Evolutionary conservation across 768 basidiomycete genomes (phyloP), one percentile per base, ranked within the genome.

Genomic region (Hygrocybe coccinea): DNA sequence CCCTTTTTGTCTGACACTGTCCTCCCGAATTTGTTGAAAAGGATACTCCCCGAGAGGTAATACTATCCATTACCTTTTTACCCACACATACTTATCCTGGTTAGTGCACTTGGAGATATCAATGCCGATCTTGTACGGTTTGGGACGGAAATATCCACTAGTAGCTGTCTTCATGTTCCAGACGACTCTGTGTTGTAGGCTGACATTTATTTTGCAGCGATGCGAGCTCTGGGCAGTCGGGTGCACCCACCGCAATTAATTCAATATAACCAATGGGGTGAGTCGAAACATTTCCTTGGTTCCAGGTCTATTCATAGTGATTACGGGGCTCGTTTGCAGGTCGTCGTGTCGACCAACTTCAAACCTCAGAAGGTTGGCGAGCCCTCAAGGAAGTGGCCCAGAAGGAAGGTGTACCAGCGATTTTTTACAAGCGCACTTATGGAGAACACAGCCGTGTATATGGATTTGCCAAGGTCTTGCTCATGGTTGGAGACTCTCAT

Each of bases 211-310:
- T 9, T 41, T 46, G 19, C 52, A 88, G 86, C 68, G n/a, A 73
- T 87, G 46, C 81, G 84, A 19, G 68, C 72, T 1, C 65, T 87
- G 45, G 75, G 74, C n/a, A 65, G 67, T 22, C 76, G 74, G 19
- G 71, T 78, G 1, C 64, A 68, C 2, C 79, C 79, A 17, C 84
- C 86, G 0, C 72, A 66, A 9, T 67, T 91, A 19, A 75, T 75
- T 0, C 89, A 90, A 66, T 91, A 88, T 63, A 76, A 89, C 61
- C 83, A 88, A 59, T 90, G 83, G 84, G 88, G 88, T 0, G 63
- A 67, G 46, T 8, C n/a, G 5, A 46, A 19, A 21, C 2, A 12
- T 46, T 22, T 21, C 15, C 19, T 37, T 17, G 19, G n/a, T 7
- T 35, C 15, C 25, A 9, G 11, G 8, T 8, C n/a, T 33, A 17